These are phyloP conservation scores for Daldinia decipiens DNA, from an alignment of 495 filamentous ascomycete species.

Conservation along the genomic window DNA sequence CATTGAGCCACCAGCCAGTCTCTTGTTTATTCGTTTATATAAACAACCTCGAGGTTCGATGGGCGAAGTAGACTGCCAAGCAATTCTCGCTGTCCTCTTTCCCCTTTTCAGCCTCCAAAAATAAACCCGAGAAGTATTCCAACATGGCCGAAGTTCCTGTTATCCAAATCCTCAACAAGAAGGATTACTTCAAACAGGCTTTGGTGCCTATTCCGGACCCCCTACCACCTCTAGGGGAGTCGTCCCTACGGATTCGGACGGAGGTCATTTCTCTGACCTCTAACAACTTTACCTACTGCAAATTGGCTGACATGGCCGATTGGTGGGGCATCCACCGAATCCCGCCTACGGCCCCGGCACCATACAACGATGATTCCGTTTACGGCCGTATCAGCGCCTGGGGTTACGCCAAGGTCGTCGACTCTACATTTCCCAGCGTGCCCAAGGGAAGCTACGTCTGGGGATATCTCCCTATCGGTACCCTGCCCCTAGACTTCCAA, in stretches of 20 bases:
- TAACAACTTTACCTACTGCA: slow-evolving; percentile 67
- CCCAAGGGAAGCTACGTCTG: slow-evolving; percentile 49
- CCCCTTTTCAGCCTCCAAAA: background rate
- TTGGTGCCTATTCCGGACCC: slow-evolving; percentile 46
- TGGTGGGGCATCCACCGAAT: slow-evolving; percentile 61
- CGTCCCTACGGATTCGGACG: slow-evolving; percentile 58
- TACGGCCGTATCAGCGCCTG: slow-evolving; percentile 67
- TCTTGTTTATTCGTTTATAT: background rate
- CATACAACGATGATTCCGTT: slow-evolving; percentile 58
- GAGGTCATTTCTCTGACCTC: slow-evolving; percentile 60
- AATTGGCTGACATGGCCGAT: slow-evolving; percentile 54
- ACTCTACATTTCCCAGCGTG: slow-evolving; percentile 54
- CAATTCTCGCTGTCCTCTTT: background rate
- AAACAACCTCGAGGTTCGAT: background rate
- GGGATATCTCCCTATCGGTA: slow-evolving; percentile 57
- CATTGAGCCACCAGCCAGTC: background rate
- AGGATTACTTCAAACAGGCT: slow-evolving; percentile 52
- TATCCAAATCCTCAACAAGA: slow-evolving; percentile 52
- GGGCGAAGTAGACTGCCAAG: background rate
- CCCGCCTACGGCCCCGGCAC: slow-evolving; percentile 55
- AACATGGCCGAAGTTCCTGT: slow-evolving; percentile 35
- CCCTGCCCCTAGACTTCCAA: slow-evolving; percentile 47
- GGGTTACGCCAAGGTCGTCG: slow-evolving; percentile 64
- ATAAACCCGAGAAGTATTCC: slow-evolving; percentile 2
- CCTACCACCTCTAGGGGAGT: slow-evolving; percentile 39